These are phyloP conservation scores for Murraya koenigii DNA, from an alignment of 345 rosid species.

Conservation along the genomic window DNA sequence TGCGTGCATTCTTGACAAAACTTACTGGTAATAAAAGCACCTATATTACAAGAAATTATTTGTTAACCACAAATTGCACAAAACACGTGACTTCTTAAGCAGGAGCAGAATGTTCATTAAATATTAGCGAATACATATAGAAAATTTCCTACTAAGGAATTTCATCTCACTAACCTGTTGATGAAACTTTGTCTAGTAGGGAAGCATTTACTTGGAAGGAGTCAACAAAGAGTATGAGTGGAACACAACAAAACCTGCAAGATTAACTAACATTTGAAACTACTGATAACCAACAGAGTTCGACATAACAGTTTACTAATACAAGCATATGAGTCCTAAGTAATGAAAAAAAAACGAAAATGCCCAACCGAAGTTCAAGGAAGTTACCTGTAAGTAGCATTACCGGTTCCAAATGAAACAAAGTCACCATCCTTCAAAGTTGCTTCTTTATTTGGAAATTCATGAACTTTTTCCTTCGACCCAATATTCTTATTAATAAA, in stretches of 20 bases:
- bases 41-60: slow-evolving; percentile 28
- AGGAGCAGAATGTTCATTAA: neutral
- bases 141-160: slow-evolving; percentile 1
- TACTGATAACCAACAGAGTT: too few species aligned
- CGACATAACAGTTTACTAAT: neutral
- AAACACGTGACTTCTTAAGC: neutral
- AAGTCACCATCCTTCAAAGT: slow-evolving; percentile 64
- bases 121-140: neutral
- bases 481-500: slow-evolving; percentile 49
- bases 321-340: neutral
- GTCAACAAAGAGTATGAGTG: slow-evolving; percentile 49
- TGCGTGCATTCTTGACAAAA: slow-evolving; percentile 72
- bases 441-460: slow-evolving; percentile 58
- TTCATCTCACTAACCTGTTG: slow-evolving; percentile 60
- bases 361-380: neutral
- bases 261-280: slow-evolving; percentile 2
- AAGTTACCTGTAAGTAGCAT: slow-evolving; percentile 71
- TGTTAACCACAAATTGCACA: neutral
- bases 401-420: slow-evolving; percentile 80
- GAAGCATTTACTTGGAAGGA: slow-evolving; percentile 33
- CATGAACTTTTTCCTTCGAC: slow-evolving; percentile 55
- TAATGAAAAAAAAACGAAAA: neutral
- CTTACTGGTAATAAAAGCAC: slow-evolving; percentile 47
- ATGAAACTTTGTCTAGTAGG: slow-evolving; percentile 53
- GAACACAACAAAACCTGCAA: slow-evolving; percentile 68